Percentiles rank a stretch among this genome's conserved stretches.
phyloP scores from a whole-genome alignment of 495 filamentous ascomycete species.

The Trichocladium antarcticum region DNA sequence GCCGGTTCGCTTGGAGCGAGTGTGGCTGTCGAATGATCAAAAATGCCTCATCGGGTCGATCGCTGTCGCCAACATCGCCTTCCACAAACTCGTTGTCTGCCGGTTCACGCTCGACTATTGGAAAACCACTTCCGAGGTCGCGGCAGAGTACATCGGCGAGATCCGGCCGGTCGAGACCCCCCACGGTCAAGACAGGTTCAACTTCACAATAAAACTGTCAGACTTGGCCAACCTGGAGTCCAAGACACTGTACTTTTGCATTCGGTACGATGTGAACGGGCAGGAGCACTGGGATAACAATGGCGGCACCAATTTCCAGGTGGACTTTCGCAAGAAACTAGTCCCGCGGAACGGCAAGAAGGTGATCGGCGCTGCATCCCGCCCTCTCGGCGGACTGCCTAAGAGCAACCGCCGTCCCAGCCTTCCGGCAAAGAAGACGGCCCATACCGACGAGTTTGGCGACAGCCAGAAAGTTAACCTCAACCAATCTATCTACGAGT shows the following conservation, averaged over 20 bases:
- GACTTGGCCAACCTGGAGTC: conserved; percentile 81
- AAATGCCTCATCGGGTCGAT: conserved; percentile 72
- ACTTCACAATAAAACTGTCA: conserved; percentile 84
- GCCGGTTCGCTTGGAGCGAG: conserved; percentile 65
- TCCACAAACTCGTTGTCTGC: conserved; percentile 77
- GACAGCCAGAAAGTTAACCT: conserved; percentile 45
- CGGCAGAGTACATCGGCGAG: conserved; percentile 76
- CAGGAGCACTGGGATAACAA: conserved; percentile 97
- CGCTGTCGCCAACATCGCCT: conserved; percentile 78
- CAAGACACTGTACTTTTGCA: conserved; percentile 84
- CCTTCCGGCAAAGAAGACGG: conserved; percentile 45
- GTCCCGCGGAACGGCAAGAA: conserved; percentile 47
- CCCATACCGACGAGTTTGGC: conserved; percentile 66
- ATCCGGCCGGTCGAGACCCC: conserved; percentile 53
- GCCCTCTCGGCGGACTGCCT: conserved; percentile 52
- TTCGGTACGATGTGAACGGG: conserved; percentile 75
- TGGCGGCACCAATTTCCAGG: conserved; percentile 68
- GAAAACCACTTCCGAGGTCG: conserved; percentile 93
- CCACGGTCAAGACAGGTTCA: conserved; percentile 74
- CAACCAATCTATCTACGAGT: conserved; percentile 43
- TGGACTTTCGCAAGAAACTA: conserved; percentile 76
- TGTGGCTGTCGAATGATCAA: conserved; percentile 79
- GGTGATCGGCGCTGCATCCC: conserved; percentile 40
- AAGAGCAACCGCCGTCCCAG: conserved; percentile 57
- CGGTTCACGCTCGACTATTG: conserved; percentile 95